Evolutionary conservation across 805 yeast species (phyloP).

Genomic region (Candida railenensis): DNA sequence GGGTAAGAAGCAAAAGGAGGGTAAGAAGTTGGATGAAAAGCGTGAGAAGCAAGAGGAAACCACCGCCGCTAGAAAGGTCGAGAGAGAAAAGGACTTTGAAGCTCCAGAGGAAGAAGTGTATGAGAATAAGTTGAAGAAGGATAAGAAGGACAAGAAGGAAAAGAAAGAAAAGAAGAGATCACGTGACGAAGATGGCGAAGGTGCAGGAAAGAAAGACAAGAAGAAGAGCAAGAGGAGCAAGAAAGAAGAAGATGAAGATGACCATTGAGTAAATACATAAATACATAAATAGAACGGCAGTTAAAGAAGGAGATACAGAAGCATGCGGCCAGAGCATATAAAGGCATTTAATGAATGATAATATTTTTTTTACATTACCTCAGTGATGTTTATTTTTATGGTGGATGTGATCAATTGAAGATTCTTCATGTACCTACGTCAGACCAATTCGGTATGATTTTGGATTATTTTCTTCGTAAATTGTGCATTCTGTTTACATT

Average conservation of each 20-base stretch:
- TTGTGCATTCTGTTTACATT: background rate
- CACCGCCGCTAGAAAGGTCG: conserved; percentile 62
- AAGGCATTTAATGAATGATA: too few relatives aligned
- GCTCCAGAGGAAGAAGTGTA: conserved; percentile 81
- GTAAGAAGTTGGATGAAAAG: conserved; percentile 71
- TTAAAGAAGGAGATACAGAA: too few relatives aligned
- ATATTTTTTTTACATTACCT: too few relatives aligned
- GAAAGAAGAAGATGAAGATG: conserved; percentile 15
- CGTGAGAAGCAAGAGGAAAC: conserved; percentile 73
- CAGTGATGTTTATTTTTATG: too few relatives aligned
- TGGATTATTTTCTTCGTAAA: background rate
- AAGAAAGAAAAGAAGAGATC: conserved; percentile 23
- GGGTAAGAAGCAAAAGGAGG: conserved; percentile 78
- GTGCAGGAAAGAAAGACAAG: conserved; percentile 15
- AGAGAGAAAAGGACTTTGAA: conserved; percentile 72
- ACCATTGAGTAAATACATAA: too few relatives aligned
- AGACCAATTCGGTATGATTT: too few relatives aligned
- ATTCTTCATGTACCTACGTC: too few relatives aligned
- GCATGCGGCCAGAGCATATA: too few relatives aligned
- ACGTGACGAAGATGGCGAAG: conserved; percentile 24
- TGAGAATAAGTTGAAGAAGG: conserved; percentile 35
- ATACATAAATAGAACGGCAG: too few relatives aligned
- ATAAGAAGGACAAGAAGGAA: conserved; percentile 14
- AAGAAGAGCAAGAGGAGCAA: conserved; percentile 21
- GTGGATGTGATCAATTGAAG: too few relatives aligned